phyloP scores from a whole-genome alignment of 129 eudicot genomes.

The Arctium lappa region DNA sequence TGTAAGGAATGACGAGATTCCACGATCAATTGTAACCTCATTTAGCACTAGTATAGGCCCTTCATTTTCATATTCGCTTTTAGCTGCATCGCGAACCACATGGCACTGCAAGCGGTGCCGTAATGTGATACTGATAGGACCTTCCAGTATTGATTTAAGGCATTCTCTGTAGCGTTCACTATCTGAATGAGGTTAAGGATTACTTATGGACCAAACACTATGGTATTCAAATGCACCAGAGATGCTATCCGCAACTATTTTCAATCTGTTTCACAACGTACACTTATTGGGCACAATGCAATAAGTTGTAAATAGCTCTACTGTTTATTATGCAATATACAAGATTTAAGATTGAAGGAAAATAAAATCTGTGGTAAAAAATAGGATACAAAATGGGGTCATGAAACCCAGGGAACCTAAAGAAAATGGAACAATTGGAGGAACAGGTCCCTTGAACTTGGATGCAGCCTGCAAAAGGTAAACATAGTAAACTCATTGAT shows the following conservation, averaged over 20 bases:
- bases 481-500: background rate
- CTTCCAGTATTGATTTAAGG: slow-evolving; percentile 44
- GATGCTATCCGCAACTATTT: background rate
- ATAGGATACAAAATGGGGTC: slow-evolving; percentile 65
- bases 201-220: background rate
- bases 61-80: slow-evolving; percentile 48
- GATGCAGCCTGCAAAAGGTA: slow-evolving; percentile 62
- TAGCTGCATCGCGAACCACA: slow-evolving; percentile 53
- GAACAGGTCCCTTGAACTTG: slow-evolving; percentile 71
- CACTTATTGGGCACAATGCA: background rate
- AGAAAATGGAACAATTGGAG: slow-evolving; percentile 71
- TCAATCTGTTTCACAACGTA: background rate
- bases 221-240: background rate
- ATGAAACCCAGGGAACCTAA: slow-evolving; percentile 69
- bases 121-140: slow-evolving; percentile 64
- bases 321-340: background rate
- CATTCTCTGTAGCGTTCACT: slow-evolving; percentile 58
- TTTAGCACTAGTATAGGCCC: slow-evolving; percentile 57
- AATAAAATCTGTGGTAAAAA: background rate
- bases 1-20: slow-evolving; percentile 71
- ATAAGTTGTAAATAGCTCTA: too few relatives aligned
- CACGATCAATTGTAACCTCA: slow-evolving; percentile 76
- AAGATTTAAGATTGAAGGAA: background rate
- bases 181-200: slow-evolving; percentile 41
- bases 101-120: slow-evolving; percentile 71